phyloP scores from a whole-genome alignment of 768 basidiomycete genomes.

The Xerocomus potaroensis region DNA sequence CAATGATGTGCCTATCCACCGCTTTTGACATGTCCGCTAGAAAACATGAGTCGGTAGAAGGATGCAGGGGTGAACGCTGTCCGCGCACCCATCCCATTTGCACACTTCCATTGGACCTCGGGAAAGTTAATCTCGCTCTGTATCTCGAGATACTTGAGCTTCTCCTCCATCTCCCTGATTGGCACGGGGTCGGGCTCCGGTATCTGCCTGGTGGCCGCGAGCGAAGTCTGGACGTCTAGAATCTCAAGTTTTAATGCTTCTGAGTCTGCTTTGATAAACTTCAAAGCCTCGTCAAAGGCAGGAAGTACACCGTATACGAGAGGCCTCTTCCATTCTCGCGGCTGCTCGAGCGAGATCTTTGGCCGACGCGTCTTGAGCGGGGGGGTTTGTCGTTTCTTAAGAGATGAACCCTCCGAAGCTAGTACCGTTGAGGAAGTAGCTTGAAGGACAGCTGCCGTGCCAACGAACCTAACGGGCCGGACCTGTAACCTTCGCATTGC shows the following conservation, averaged over 20 bases:
- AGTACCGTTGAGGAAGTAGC: conserved; percentile 5
- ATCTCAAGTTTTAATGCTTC: conserved; percentile 36
- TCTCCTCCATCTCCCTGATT: conserved; percentile 44
- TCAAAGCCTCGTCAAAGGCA: conserved; percentile 82
- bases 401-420: conserved; percentile 3
- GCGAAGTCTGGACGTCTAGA: conserved; percentile 15
- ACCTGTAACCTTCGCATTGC: too few species aligned
- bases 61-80: not conserved
- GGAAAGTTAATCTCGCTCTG: conserved; percentile 86
- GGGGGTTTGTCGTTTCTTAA: conserved; percentile 8
- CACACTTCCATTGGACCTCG: conserved; percentile 70
- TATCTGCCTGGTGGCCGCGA: conserved; percentile 21
- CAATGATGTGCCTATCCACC: conserved; percentile 74
- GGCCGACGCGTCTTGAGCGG: conserved; percentile 40
- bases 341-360: conserved; percentile 45
- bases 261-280: conserved; percentile 63
- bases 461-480: conserved; percentile 5
- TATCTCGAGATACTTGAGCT: conserved; percentile 60
- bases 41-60: not conserved
- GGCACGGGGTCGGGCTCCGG: conserved; percentile 32
- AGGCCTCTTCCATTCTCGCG: conserved; percentile 63
- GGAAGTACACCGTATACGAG: conserved; percentile 60
- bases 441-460: conserved; percentile 6
- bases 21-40: conserved; percentile 67
- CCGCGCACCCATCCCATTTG: conserved; percentile 73